These are phyloP conservation scores for Debaryomyces hansenii DNA, from an alignment of 805 yeast species.

Conservation along the genomic window DNA sequence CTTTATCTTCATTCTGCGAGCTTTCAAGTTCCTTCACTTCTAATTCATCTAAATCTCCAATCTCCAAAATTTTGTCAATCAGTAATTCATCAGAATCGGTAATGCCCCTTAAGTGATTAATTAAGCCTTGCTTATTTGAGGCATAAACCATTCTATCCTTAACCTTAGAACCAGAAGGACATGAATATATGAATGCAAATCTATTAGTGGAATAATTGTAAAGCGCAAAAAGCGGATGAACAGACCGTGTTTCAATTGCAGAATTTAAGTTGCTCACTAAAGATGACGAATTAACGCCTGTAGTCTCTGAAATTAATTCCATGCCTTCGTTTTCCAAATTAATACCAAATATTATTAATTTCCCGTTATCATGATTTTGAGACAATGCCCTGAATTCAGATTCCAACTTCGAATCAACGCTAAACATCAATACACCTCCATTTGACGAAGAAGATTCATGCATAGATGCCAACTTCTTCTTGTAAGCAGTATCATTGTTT, in stretches of 20 bases:
- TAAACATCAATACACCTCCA: conserved; percentile 19
- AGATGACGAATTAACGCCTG: conserved; percentile 16
- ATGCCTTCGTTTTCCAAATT: conserved; percentile 48
- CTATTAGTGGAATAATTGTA: conserved; percentile 41
- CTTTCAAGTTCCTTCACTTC: conserved; percentile 50
- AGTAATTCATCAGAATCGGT: conserved; percentile 25
- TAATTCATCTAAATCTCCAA: conserved; percentile 71
- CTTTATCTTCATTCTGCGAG: conserved; percentile 10
- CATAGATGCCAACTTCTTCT: conserved; percentile 38
- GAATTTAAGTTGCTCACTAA: conserved; percentile 21
- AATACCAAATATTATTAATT: conserved; percentile 50
- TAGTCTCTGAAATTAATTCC: conserved; percentile 18
- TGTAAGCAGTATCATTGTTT: conserved; percentile 14
- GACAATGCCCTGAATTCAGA: conserved; percentile 21
- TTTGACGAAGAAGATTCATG: conserved; percentile 10
- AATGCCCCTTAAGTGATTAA: conserved; percentile 45
- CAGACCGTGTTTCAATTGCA: conserved; percentile 20
- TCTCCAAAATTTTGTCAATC: conserved; percentile 56
- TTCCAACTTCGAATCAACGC: conserved; percentile 26
- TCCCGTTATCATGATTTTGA: conserved; percentile 10
- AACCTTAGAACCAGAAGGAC: conserved; percentile 89
- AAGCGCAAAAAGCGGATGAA: conserved; percentile 60
- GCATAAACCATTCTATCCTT: conserved; percentile 94
- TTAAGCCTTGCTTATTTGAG: conserved; percentile 65
- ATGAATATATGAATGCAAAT: conserved; percentile 70